Evolutionary conservation across 2,329 filamentous ascomycete genomes (phyloP), one percentile per base, ranked within the genome.

Genomic region (Pseudocercospora vitis): DNA sequence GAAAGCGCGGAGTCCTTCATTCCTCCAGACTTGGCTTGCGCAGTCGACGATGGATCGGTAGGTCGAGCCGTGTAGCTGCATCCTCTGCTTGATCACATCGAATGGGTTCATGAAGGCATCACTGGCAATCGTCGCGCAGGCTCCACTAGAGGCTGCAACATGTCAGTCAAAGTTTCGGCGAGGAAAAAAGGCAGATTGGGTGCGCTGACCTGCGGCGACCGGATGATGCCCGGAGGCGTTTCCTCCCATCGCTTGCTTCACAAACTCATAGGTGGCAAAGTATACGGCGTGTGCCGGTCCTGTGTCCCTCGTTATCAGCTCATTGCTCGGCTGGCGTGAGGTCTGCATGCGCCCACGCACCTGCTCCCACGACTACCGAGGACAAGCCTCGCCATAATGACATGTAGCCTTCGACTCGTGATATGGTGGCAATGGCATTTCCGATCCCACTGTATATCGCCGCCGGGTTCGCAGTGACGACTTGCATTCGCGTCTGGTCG

Each of bases 101-200:
- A 99, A 99, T 18, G 94, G 94, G 70, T 97, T 99, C 94, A 99
- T 99, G 62, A 99, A 84, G 50, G 94, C 94, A 78, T 99, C 94
- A 71, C 91, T 96, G 29, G 92, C 89, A 71, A 97, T 96, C 6
- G 94, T 97, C 61, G 94, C 94, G 65, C 89, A 89, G 56, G 94
- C 92, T 74, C 94, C 94, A 70, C 91, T 96, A 59, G 90, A 87
- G 58, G 90, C 94, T 96, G 70, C 47, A 32, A 23, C n/a, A 19
- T 44, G 48, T 59, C 21, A 59, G 57, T 55, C 35, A 11, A 26
- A 7, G 21, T 11, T 29, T 23, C 9, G 26, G 14, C 12, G 11
- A 16, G 14, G 24, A 11, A 11, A 29, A 11, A 11, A 7, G 26
- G 16, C 19, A 47, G 31, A 47, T 9, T 32, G 23, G 39, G 14